Evolutionary conservation across 2,329 filamentous ascomycete species (phyloP).

Genomic region (Fusarium musae): DNA sequence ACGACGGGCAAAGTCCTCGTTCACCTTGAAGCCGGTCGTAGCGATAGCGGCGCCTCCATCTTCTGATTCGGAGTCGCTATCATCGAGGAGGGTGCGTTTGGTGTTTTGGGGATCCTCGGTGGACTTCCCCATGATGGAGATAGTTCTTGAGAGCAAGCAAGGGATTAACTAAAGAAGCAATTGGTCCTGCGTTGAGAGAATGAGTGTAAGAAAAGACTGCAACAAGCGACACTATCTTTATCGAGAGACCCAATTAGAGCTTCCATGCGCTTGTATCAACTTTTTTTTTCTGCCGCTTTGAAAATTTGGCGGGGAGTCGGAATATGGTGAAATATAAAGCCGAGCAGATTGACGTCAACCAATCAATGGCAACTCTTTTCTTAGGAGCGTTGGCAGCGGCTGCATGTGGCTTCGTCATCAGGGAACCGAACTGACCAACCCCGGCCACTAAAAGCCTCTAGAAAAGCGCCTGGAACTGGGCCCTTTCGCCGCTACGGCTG

Average conservation of each 20-base stretch:
- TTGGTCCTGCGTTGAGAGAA: neutral
- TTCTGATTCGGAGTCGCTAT: conserved; percentile 62
- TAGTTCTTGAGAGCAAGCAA: neutral
- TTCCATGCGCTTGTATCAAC: conserved; percentile 18
- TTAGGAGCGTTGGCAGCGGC: neutral
- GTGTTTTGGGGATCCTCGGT: conserved; percentile 49
- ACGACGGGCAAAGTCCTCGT: conserved; percentile 86
- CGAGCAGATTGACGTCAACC: neutral
- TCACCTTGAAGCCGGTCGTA: conserved; percentile 76
- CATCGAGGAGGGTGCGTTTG: conserved; percentile 66
- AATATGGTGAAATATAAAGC: conserved; percentile 16
- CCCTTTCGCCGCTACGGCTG: conserved; percentile 16
- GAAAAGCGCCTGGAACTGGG: conserved; percentile 21
- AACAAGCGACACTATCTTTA: conserved; percentile 22
- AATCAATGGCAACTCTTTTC: conserved; percentile 7
- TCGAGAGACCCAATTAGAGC: conserved; percentile 30
- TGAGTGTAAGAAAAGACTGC: conserved; percentile 4
- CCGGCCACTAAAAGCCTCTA: conserved; percentile 37
- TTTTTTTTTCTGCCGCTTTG: conserved; percentile 46
- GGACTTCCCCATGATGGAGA: conserved; percentile 29
- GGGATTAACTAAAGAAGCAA: neutral
- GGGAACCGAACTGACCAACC: conserved; percentile 32
- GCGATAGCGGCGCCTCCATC: conserved; percentile 55
- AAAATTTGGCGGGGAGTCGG: conserved; percentile 49
- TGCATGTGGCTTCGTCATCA: conserved; percentile 45